Evolutionary conservation across 1,139 yeast genomes (phyloP).

Genomic region (Groenewaldozyma auringiensis): DNA sequence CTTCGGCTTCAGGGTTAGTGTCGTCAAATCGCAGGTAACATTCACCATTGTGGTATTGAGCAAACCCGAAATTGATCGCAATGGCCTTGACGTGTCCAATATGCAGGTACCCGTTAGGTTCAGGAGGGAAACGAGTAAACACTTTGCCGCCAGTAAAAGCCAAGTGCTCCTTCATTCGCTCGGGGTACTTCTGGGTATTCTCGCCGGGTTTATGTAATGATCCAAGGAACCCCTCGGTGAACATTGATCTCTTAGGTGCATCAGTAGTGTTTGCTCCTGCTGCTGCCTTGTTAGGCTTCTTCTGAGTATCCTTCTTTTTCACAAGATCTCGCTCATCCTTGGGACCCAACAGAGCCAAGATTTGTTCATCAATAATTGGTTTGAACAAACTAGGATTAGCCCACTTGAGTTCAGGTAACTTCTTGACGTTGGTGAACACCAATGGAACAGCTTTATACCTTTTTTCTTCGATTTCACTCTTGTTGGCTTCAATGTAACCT

Average conservation of each 20-base stretch:
- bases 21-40: conserved; percentile 94
- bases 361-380: conserved; percentile 72
- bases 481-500: conserved; percentile 51
- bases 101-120: conserved; percentile 93
- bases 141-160: conserved; percentile 74
- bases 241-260: conserved; percentile 59
- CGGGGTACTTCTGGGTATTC: conserved; percentile 84
- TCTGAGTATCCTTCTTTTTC: conserved; percentile 58
- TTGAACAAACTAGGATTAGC: conserved; percentile 83
- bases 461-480: conserved; percentile 52
- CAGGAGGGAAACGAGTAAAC: conserved; percentile 95
- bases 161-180: conserved; percentile 71
- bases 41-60: conserved; percentile 73
- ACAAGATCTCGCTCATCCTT: conserved; percentile 89
- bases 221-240: conserved; percentile 90
- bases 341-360: conserved; percentile 72
- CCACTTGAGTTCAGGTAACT: conserved; percentile 74
- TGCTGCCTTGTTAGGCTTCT: conserved; percentile 18
- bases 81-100: conserved; percentile 98
- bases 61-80: conserved; percentile 92
- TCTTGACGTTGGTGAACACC: conserved; percentile 68
- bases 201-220: conserved; percentile 93
- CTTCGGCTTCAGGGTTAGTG: conserved; percentile 98
- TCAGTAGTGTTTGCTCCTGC: conserved; percentile 13
- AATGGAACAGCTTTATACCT: conserved; percentile 74